Percentiles rank a stretch among this genome's conserved stretches.
phyloP scores from a whole-genome alignment of 805 yeast genomes.

The Teunomyces kruisii region DNA sequence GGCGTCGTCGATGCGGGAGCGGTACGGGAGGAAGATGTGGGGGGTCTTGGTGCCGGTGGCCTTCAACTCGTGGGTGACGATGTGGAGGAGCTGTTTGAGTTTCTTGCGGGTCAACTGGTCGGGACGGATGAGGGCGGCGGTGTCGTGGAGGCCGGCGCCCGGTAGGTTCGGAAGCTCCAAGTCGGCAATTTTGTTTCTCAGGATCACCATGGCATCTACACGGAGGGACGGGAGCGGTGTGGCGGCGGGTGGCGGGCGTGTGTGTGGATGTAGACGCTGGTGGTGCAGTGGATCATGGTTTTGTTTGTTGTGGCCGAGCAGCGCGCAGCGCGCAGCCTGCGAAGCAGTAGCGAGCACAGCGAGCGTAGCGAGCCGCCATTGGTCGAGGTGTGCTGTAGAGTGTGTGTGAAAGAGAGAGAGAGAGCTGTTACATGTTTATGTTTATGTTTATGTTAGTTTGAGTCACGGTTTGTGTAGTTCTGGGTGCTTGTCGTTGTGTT shows the following conservation, averaged over 20 bases:
- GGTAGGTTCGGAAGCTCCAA: constrained; percentile 28
- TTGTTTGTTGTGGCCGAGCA: background rate
- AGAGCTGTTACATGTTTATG: too few species aligned
- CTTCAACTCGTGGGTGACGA: constrained; percentile 72
- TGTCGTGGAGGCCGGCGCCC: background rate
- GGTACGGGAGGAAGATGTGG: constrained; percentile 70
- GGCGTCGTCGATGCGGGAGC: constrained; percentile 65
- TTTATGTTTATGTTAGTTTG: too few species aligned
- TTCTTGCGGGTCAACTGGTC: constrained; percentile 60
- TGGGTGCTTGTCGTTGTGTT: too few species aligned
- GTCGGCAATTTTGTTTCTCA: constrained; percentile 11
- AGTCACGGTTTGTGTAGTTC: too few species aligned
- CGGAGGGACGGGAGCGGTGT: too few species aligned
- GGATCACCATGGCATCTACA: constrained; percentile 11
- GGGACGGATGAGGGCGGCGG: constrained; percentile 11
- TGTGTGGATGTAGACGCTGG: background rate
- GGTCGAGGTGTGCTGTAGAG: too few species aligned
- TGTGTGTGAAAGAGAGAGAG: too few species aligned
- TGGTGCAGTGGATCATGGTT: background rate
- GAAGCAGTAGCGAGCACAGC: too few species aligned
- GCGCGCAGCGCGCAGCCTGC: too few species aligned
- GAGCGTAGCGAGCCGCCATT: too few species aligned
- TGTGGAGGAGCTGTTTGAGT: constrained; percentile 65
- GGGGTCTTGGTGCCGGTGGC: constrained; percentile 70
- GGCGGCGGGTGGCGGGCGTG: too few species aligned